Evolutionary conservation across 345 rosid genomes (phyloP).

Genomic region (Lenwebbia sp.): DNA sequence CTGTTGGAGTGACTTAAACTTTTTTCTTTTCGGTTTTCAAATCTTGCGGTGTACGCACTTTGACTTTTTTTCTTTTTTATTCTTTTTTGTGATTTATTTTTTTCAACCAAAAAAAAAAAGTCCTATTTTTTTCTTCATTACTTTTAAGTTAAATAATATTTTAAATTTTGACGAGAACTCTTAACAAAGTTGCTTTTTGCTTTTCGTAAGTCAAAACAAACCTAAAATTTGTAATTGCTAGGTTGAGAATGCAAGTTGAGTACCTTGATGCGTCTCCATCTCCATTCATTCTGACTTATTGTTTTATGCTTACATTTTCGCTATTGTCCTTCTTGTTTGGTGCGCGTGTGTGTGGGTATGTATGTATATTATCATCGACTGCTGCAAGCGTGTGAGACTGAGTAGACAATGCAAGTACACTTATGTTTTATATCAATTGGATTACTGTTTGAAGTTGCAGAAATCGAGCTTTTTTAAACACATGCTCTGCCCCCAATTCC

Average conservation of each 20-base stretch:
- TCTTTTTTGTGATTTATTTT: too few relatives aligned
- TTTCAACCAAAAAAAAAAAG: not conserved
- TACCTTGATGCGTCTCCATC: not conserved
- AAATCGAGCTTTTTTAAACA: not conserved
- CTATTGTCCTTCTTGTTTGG: not conserved
- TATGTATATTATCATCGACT: not conserved
- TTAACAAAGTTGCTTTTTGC: not conserved
- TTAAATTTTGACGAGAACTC: not conserved
- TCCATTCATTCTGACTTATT: not conserved
- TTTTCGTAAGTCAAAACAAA: not conserved
- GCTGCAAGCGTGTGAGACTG: not conserved
- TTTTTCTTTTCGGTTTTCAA: not conserved
- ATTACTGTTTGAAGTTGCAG: not conserved
- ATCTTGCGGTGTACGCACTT: not conserved
- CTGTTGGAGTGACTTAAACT: not conserved
- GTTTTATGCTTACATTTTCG: not conserved
- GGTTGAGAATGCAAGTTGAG: not conserved
- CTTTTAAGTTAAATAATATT: not conserved
- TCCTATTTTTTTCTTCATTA: not conserved
- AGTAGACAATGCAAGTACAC: not conserved
- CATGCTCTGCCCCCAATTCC: not conserved
- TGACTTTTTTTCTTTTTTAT: not conserved
- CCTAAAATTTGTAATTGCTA: not conserved
- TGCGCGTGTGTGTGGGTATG: too few relatives aligned
- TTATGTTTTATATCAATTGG: not conserved